These are phyloP conservation scores for Cercospora sp. DNA, from an alignment of 2,329 filamentous ascomycete species.

Conservation along the genomic window DNA sequence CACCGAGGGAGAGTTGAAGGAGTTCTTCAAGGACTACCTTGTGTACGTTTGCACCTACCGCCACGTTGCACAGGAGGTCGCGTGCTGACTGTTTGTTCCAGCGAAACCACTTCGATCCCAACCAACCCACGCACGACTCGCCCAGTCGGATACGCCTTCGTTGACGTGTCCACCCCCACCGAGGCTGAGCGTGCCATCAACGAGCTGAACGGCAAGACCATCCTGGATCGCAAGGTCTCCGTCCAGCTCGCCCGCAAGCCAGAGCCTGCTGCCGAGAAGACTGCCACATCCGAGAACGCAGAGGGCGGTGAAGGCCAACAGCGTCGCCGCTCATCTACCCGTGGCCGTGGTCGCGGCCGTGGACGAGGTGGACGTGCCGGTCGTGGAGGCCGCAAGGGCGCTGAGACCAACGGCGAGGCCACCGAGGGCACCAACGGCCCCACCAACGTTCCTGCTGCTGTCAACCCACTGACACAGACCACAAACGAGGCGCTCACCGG, in stretches of 20 bases:
- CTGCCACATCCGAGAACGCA: constrained; percentile 71
- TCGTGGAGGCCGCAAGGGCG: constrained; percentile 65
- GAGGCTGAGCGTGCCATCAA: constrained; percentile 95
- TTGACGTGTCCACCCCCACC: constrained; percentile 90
- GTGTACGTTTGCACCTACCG: constrained; percentile 68
- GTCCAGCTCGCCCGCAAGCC: constrained; percentile 98
- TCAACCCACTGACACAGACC: constrained; percentile 52
- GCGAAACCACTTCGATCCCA: constrained; percentile 97
- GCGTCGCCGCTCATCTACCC: constrained; percentile 56
- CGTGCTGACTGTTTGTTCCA: constrained; percentile 45
- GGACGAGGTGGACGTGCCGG: constrained; percentile 61
- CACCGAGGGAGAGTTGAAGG: constrained; percentile 99
- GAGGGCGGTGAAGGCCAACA: constrained; percentile 72
- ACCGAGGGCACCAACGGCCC: constrained; percentile 45
- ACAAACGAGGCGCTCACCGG: constrained; percentile 59
- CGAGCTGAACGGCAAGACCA: constrained; percentile 95
- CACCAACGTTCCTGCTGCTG: constrained; percentile 55
- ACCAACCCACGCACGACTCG: constrained; percentile 99
- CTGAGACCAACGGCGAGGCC: constrained; percentile 43
- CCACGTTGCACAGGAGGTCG: not conserved
- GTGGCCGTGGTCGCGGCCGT: constrained; percentile 59
- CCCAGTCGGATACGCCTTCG: constrained; percentile 97
- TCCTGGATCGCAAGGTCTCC: constrained; percentile 97
- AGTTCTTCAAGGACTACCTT: constrained; percentile 99
- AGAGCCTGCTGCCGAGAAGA: constrained; percentile 76